Base-by-base conservation (phyloP, 305 asterid species). In the Solanum hybrid region DNA sequence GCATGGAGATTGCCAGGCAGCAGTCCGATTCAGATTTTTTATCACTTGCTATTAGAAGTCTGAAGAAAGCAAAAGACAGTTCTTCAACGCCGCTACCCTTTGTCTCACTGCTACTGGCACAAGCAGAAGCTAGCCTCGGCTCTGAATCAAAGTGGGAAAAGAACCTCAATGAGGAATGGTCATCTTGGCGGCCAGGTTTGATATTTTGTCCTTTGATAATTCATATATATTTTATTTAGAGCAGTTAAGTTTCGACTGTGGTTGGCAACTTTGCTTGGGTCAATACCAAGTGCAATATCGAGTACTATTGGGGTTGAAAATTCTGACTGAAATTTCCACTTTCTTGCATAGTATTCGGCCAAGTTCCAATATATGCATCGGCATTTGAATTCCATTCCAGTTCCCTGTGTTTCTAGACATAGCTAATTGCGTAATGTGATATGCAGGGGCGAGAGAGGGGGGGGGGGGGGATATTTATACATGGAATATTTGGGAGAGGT, bases 41-140 rank as follows among this genome's bases (percentile, higher is more conserved):
- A 88, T 90, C 94, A 72, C 91, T 88, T 27, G 98, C 98, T 89
- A 91, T 96, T 86, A 92, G 93, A 91, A 97, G 99, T 92, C 96
- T 97, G 80, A 94, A 92, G 95, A 96, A 92, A 93, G 98, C 98
- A 31, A 96, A 92, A 93, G 92, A 91, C 87, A 86, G 39, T 88
- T 93, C 97, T 86, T 87, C 68, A 7, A n/a, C 39, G 39, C 93
- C 95, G 24, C 90, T 95, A 91, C 99, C 99, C 86, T 82, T 93
- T 26, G 92, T 94, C 91, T 95, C 98, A 38, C 89, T 95, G 26
- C 91, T 97, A 94, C 91, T 97, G 88, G 99, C 96, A 31, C 99
- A 95, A 94, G 98, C 98, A 92, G 98, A 97, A 95, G 99, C 95
- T 73, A 96, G 99, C 94, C 92, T 95, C 78, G 98, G 98, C 89